phyloP scores from a whole-genome alignment of 2,329 filamentous ascomycete species.

The Aschersonia sp. region DNA sequence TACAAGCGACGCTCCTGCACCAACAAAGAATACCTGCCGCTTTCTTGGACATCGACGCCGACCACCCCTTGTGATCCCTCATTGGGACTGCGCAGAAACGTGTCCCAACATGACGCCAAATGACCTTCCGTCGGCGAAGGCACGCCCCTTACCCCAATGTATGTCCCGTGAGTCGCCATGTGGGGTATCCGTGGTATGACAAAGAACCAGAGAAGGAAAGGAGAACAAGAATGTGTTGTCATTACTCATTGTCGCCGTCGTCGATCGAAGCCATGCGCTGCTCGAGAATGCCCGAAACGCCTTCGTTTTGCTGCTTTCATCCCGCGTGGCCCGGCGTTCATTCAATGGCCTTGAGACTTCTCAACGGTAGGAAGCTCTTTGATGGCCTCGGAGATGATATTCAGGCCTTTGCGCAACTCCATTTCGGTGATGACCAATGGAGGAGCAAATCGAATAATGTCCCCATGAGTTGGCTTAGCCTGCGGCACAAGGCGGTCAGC shows the following conservation, averaged over 20 bases:
- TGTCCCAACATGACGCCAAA: too few species aligned
- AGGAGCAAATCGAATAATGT: constrained; percentile 96
- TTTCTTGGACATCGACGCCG: too few species aligned
- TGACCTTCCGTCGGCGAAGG: too few species aligned
- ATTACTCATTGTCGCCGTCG: too few species aligned
- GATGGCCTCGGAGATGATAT: constrained; percentile 70
- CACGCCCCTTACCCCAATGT: background rate
- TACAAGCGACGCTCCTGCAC: too few species aligned
- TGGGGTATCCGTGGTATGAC: constrained; percentile 4
- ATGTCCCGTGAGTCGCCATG: background rate
- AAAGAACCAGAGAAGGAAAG: constrained; percentile 1
- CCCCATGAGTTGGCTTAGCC: constrained; percentile 97
- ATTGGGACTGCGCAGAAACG: too few species aligned
- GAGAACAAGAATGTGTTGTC: background rate
- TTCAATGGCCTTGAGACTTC: constrained; percentile 22
- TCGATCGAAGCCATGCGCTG: background rate
- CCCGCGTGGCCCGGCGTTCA: background rate
- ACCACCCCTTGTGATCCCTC: too few species aligned
- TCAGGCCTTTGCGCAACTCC: constrained; percentile 63
- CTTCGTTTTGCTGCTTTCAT: background rate
- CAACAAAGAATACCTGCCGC: too few species aligned
- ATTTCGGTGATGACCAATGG: constrained; percentile 86
- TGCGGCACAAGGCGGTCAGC: constrained; percentile 18
- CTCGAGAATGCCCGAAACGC: background rate
- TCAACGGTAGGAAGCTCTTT: constrained; percentile 57